Evolutionary conservation across 768 basidiomycete species (phyloP).

Genomic region (Podaxis mareebaensis): DNA sequence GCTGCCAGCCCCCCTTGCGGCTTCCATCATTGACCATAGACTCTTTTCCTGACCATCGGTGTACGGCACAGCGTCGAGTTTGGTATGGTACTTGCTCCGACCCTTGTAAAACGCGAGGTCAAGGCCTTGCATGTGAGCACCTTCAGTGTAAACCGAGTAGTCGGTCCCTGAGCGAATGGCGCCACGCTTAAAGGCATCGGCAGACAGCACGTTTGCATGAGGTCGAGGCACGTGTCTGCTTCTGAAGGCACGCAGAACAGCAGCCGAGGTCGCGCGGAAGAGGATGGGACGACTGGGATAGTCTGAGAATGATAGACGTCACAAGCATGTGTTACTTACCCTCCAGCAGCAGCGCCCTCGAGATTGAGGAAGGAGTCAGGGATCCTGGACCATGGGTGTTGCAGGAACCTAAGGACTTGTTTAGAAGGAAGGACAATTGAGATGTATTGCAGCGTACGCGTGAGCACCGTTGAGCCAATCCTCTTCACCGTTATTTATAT

Average conservation of each 20-base stretch:
- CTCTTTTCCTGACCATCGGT: constrained; percentile 50
- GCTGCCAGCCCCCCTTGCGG: constrained; percentile 52
- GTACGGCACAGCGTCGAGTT: constrained; percentile 65
- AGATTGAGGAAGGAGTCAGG: constrained; percentile 75
- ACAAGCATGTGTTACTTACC: constrained; percentile 40
- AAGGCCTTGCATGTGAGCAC: constrained; percentile 56
- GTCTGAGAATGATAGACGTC: not conserved
- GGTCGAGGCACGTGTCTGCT: constrained; percentile 55
- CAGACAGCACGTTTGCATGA: constrained; percentile 68
- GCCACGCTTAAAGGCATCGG: constrained; percentile 68
- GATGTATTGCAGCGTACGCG: constrained; percentile 35
- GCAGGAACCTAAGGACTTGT: constrained; percentile 52
- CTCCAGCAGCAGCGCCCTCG: constrained; percentile 79
- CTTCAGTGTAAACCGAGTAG: constrained; percentile 63
- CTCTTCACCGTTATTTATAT: constrained; percentile 87
- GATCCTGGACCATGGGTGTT: constrained; percentile 74
- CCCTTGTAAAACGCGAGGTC: constrained; percentile 81
- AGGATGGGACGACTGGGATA: constrained; percentile 64
- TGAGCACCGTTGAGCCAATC: constrained; percentile 74
- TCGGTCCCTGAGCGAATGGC: constrained; percentile 73
- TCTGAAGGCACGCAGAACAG: constrained; percentile 55
- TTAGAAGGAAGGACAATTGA: constrained; percentile 2
- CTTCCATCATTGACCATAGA: constrained; percentile 83
- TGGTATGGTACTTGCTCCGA: constrained; percentile 76
- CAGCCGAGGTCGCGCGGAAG: constrained; percentile 68